Evolutionary conservation across 352 stramenopile genomes (phyloP).

Genomic region (Phytophthora meadii): DNA sequence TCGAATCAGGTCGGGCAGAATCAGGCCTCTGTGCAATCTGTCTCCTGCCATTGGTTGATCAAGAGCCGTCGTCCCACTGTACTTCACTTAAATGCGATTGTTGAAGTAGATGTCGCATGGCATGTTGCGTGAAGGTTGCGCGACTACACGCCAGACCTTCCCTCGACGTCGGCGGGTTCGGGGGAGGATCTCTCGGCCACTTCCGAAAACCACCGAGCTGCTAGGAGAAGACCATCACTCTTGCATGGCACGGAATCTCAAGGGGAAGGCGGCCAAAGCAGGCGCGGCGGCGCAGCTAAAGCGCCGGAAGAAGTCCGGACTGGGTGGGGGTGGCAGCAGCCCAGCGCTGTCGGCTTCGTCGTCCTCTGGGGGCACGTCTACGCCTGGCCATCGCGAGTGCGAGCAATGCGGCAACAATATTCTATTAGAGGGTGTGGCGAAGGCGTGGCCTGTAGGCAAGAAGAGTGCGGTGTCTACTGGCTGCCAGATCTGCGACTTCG

Average conservation of each 20-base stretch:
- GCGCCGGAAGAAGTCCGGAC: slow-evolving; percentile 39
- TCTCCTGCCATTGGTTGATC: slow-evolving; percentile 2
- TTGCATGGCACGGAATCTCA: slow-evolving; percentile 44
- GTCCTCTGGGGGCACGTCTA: slow-evolving; percentile 38
- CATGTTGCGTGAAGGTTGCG: slow-evolving; percentile 26
- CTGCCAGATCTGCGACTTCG: slow-evolving; percentile 88
- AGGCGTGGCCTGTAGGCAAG: slow-evolving; percentile 47
- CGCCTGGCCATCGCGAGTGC: slow-evolving; percentile 60
- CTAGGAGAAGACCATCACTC: slow-evolving; percentile 37
- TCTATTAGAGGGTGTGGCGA: slow-evolving; percentile 51
- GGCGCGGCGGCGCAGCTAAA: slow-evolving; percentile 31
- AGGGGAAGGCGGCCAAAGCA: slow-evolving; percentile 34
- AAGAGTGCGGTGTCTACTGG: slow-evolving; percentile 57
- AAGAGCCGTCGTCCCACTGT: slow-evolving; percentile 8
- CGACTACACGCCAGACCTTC: neutral
- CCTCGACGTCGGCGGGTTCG: slow-evolving; percentile 18
- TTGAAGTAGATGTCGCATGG: slow-evolving; percentile 35
- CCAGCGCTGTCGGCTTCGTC: slow-evolving; percentile 35
- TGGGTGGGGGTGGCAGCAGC: slow-evolving; percentile 27
- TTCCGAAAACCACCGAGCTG: slow-evolving; percentile 37
- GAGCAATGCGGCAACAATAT: slow-evolving; percentile 55
- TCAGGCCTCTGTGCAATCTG: slow-evolving; percentile 17
- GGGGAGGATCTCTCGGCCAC: slow-evolving; percentile 42
- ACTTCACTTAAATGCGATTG: slow-evolving; percentile 8
- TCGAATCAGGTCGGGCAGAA: slow-evolving; percentile 12